Base-by-base conservation (phyloP, 768 basidiomycete genomes). In the Hypholoma fasciculare region DNA sequence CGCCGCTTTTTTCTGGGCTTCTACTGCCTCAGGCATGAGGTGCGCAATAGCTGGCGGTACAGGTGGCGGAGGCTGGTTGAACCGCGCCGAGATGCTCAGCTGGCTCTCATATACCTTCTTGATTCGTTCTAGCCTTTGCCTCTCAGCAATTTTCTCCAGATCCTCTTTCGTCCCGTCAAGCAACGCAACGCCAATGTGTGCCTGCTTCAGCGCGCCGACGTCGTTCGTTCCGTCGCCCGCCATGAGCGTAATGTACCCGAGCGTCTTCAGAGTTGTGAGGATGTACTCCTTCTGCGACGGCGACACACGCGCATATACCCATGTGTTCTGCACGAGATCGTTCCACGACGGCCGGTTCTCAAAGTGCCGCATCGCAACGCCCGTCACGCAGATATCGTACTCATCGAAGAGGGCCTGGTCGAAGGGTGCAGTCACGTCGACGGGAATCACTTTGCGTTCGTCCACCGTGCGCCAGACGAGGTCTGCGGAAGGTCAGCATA, bases 151-250 rank as follows among this genome's bases (percentile, higher is more conserved):
- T 73, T 90, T 93, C 72, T 92, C 84, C 20, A 99, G 75, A 67
- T 98, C 96, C 64, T 96, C 96, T 0, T 84, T 83, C 0, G 95
- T 92, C 0, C 96, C 94, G 66, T 98, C 94, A 54, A 97, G 76
- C 3, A 95, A 77, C 1, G 96, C 96, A 27, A 98, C 92, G 51
- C 97, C 96, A 58, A 99, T 90, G 71, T 99, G 94, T 0, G 97
- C 97, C 70, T 97, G 95, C 73, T 98, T 99, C 52, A 99, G 83
- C 2, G 97, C 97, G 20, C 97, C 97, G 50, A 99, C 97, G 61
- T 98, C 97, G 69, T 99, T 98, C 4, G 97, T 99, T 30, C 97
- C 97, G 69, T 99, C 97, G 52, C 97, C 97, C 5, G 96, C 97
- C 97, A 98, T 98, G 52, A 99, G 81, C 0, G 97, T 99, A 14